Conservation (phyloP, 768 basidiomycete species). For the Serendipita sp. region DNA sequence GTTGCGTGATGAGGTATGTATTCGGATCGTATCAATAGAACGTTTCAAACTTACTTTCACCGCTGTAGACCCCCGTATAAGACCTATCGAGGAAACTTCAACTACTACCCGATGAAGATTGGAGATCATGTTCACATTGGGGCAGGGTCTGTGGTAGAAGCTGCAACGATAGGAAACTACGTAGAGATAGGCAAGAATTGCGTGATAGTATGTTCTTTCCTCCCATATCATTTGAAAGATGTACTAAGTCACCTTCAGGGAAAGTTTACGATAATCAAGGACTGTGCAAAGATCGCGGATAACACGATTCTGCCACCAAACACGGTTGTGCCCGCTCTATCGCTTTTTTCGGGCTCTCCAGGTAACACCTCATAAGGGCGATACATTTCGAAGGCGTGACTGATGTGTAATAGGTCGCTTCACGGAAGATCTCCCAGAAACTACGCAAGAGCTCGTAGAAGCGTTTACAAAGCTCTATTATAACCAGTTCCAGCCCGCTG, state of each 20-base stretch:
- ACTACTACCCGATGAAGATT: slow-evolving; percentile 96
- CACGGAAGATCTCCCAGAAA: slow-evolving; percentile 74
- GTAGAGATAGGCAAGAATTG: slow-evolving; percentile 93
- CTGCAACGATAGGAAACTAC: slow-evolving; percentile 83
- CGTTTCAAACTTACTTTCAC: neutral
- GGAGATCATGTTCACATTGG: slow-evolving; percentile 93
- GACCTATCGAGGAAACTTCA: slow-evolving; percentile 79
- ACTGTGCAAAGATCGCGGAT: slow-evolving; percentile 80
- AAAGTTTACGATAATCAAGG: slow-evolving; percentile 92
- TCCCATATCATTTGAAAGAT: neutral
- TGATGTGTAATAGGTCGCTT: slow-evolving; percentile 44
- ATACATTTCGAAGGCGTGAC: neutral
- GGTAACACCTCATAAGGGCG: slow-evolving; percentile 27
- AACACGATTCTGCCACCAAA: slow-evolving; percentile 81
- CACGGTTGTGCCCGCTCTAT: slow-evolving; percentile 78
- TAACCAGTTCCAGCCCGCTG: slow-evolving; percentile 51
- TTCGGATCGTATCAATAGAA: neutral
- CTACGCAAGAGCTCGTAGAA: slow-evolving; percentile 84
- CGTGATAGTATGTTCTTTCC: slow-evolving; percentile 51
- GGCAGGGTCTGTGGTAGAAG: slow-evolving; percentile 76
- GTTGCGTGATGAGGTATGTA: slow-evolving; percentile 65
- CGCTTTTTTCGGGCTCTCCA: slow-evolving; percentile 77
- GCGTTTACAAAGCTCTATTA: slow-evolving; percentile 73
- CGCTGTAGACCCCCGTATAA: slow-evolving; percentile 60
- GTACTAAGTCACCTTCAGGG: slow-evolving; percentile 34